A percentile compares a stretch with the other conserved stretches of the same genome.
Evolutionary conservation across 2,329 filamentous ascomycete genomes (phyloP).

Genomic region (Rhynchosporium secalis): DNA sequence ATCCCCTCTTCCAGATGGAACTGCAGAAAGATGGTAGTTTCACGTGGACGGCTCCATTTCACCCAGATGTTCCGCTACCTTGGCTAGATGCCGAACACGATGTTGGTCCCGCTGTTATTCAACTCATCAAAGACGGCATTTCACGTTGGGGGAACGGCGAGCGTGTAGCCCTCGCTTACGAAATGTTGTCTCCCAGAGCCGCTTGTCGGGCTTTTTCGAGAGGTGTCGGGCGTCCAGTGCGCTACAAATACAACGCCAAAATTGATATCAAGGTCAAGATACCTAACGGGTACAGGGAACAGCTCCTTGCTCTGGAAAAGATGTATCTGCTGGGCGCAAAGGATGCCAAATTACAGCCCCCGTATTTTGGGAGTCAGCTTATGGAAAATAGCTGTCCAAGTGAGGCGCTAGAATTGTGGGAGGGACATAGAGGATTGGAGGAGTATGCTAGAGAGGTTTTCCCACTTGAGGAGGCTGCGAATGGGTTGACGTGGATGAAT

Average conservation of each 20-base stretch:
- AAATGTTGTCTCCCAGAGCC: slow-evolving; percentile 80
- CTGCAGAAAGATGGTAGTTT: slow-evolving; percentile 82
- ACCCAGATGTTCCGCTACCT: slow-evolving; percentile 82
- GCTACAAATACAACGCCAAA: slow-evolving; percentile 68
- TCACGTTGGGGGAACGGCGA: slow-evolving; percentile 73
- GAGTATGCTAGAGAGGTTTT: slow-evolving; percentile 96
- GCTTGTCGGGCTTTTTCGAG: slow-evolving; percentile 78
- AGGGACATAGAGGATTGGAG: slow-evolving; percentile 84
- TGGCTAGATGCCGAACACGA: slow-evolving; percentile 98
- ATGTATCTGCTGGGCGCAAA: slow-evolving; percentile 51
- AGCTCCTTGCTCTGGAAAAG: slow-evolving; percentile 70
- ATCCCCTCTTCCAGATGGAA: slow-evolving; percentile 95
- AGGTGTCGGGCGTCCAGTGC: slow-evolving; percentile 75
- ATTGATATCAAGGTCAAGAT: slow-evolving; percentile 86
- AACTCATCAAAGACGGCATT: slow-evolving; percentile 92
- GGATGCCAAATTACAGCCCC: slow-evolving; percentile 55
- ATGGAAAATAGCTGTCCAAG: slow-evolving; percentile 67
- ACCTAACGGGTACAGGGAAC: slow-evolving; percentile 83
- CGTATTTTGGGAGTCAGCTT: slow-evolving; percentile 60
- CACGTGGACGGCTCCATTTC: slow-evolving; percentile 90
- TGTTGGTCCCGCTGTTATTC: slow-evolving; percentile 85
- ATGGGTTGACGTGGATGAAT: slow-evolving; percentile 90
- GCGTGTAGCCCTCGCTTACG: slow-evolving; percentile 85
- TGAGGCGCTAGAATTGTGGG: slow-evolving; percentile 82
- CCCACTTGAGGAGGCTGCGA: slow-evolving; percentile 89